Percentiles rank a stretch among this genome's conserved stretches.
phyloP scores from a whole-genome alignment of 306 rosid genomes.

The Rosa rugosa region DNA sequence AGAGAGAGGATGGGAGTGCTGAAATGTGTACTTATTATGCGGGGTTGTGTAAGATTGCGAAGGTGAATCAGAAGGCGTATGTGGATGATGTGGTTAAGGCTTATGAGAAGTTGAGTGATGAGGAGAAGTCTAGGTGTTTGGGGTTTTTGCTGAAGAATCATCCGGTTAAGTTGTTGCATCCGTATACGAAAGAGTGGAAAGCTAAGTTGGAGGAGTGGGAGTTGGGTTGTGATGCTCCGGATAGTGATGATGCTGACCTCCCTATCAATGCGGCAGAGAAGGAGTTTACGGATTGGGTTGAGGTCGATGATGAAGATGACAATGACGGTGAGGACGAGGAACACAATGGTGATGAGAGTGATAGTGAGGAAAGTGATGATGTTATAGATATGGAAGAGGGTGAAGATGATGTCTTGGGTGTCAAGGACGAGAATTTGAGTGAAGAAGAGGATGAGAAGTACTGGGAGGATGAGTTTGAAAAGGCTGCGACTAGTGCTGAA shows the following conservation, averaged over 20 bases:
- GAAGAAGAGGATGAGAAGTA: constrained; percentile 33
- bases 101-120: constrained; percentile 72
- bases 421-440: constrained; percentile 30
- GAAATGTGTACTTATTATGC: constrained; percentile 77
- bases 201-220: constrained; percentile 90
- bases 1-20: constrained; percentile 64
- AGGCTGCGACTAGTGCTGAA: constrained; percentile 54
- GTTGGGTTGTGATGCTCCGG: constrained; percentile 96
- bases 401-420: constrained; percentile 19
- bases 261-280: constrained; percentile 38
- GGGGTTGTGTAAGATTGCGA: constrained; percentile 83
- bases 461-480: constrained; percentile 63
- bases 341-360: constrained; percentile 32
- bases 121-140: constrained; percentile 78
- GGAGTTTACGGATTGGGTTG: constrained; percentile 82
- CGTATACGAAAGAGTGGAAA: constrained; percentile 95
- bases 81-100: constrained; percentile 93
- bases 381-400: constrained; percentile 26
- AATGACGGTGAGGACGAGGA: constrained; percentile 23
- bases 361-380: constrained; percentile 27
- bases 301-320: constrained; percentile 42
- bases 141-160: constrained; percentile 73
- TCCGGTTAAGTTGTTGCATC: constrained; percentile 77
- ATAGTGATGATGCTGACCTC: constrained; percentile 45
- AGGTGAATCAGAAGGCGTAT: constrained; percentile 75